These are phyloP conservation scores for Metschnikowia kofuensis DNA, from an alignment of 805 yeast genomes.

Conservation along the genomic window DNA sequence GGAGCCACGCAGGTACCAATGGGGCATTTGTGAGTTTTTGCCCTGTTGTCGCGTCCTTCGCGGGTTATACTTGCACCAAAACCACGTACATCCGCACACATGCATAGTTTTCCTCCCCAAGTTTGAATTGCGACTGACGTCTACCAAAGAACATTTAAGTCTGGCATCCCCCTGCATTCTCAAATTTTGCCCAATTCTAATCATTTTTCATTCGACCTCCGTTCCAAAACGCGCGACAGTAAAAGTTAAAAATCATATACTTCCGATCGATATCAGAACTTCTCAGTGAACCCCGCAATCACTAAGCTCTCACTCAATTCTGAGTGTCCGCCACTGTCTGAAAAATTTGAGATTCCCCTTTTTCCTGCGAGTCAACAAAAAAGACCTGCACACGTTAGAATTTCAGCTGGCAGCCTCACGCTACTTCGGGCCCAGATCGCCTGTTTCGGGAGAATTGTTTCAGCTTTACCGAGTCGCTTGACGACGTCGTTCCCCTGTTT, in stretches of 20 bases:
- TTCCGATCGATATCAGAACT: too few relatives aligned
- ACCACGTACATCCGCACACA: not conserved
- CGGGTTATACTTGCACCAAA: slow-evolving; percentile 4
- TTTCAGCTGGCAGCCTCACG: not conserved
- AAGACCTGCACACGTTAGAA: slow-evolving; percentile 3
- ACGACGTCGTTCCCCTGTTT: not conserved
- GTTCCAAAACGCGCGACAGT: too few relatives aligned
- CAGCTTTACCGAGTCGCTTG: slow-evolving; percentile 4
- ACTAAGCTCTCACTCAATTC: too few relatives aligned
- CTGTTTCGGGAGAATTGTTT: slow-evolving; percentile 2
- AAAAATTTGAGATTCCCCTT: slow-evolving; percentile 1
- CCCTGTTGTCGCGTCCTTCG: not conserved
- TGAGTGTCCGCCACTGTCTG: too few relatives aligned
- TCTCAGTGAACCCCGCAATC: too few relatives aligned
- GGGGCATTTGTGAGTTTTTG: not conserved
- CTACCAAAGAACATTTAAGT: too few relatives aligned
- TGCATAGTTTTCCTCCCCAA: not conserved
- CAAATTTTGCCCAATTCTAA: too few relatives aligned
- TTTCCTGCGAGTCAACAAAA: slow-evolving; percentile 1
- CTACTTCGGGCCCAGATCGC: slow-evolving; percentile 5
- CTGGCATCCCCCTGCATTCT: too few relatives aligned
- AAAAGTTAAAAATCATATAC: too few relatives aligned
- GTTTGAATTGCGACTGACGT: not conserved
- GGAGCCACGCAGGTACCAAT: slow-evolving; percentile 10
- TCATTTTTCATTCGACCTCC: too few relatives aligned